Conservation (phyloP, 2,329 filamentous ascomycete genomes). For the Curvularia eragrostidis region DNA sequence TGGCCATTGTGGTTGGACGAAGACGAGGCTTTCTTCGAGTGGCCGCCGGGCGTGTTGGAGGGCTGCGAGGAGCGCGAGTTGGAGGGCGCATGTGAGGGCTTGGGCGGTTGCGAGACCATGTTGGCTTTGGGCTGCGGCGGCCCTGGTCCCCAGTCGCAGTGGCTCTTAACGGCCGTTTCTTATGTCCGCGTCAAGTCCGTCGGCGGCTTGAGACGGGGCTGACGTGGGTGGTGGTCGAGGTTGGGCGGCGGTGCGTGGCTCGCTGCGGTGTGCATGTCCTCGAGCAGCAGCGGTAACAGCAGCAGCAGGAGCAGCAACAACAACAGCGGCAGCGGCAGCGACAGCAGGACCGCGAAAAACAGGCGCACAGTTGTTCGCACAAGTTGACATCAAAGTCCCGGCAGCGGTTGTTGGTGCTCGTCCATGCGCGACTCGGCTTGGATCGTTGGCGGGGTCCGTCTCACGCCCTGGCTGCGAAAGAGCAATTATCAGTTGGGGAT, state of each 20-base stretch:
- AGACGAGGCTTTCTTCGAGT: constrained; percentile 41
- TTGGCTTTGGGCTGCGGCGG: constrained; percentile 12
- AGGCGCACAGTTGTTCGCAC: constrained; percentile 12
- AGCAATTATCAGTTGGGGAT: constrained; percentile 38
- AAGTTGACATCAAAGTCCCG: constrained; percentile 13
- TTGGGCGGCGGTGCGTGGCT: constrained; percentile 24
- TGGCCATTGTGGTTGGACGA: constrained; percentile 32
- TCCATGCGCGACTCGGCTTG: constrained; percentile 28
- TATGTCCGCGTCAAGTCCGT: constrained; percentile 2
- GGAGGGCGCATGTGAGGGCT: constrained; percentile 28
- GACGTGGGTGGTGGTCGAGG: constrained; percentile 13
- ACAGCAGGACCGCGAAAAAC: background rate
- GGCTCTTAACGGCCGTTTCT: constrained; percentile 1
- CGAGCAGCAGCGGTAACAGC: background rate
- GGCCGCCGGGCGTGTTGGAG: constrained; percentile 31
- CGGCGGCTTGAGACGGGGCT: background rate
- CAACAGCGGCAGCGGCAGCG: constrained; percentile 1
- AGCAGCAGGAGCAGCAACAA: background rate
- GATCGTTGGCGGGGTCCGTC: constrained; percentile 33
- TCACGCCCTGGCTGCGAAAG: constrained; percentile 25
- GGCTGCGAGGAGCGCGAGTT: constrained; percentile 39
- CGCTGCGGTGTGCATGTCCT: constrained; percentile 33
- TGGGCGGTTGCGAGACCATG: constrained; percentile 39
- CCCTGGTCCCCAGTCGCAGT: constrained; percentile 6
- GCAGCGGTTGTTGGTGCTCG: constrained; percentile 23